Evolutionary conservation across 345 rosid species (phyloP), one percentile per base, ranked within the genome.

Genomic region (Carallia pectinifolia): DNA sequence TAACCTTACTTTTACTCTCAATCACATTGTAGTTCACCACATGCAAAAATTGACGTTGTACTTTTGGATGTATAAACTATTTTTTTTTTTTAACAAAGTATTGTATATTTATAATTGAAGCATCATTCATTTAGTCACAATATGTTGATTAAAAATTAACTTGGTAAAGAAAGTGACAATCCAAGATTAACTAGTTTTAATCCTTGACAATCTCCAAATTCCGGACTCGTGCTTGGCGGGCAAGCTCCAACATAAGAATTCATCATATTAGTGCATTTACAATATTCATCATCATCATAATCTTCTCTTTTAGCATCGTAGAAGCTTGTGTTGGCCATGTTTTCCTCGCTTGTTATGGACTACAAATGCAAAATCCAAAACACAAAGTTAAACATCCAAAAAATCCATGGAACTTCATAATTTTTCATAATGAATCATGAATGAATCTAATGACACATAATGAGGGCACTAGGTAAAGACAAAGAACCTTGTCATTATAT

Each of bases 131-230:
- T 1, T 6, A 38, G 40, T 65, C 16, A 6, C 37, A 1, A 2
- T 38, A 7, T 36, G 68, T 27, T 36, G 27, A 9, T 19, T 53
- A 4, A 58, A 50, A 38, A n/a, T 50, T 60, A 23, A 17, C 6
- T 19, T 58, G 60, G 29, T 59, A 59, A n/a, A 47, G 75, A 47
- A 4, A 71, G 69, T 58, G 80, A 77, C 31, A 77, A 76, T 6
- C 66, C 1, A 38, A 71, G 76, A 6, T 68, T 58, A 33, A 72
- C 10, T 39, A 61, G 58, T 68, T 61, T 4, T 38, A 58, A 62
- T 53, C 10, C 66, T 62, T 50, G 66, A 55, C 48, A 48, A 5
- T 66, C 44, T 29, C 30, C 50, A 18, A 6, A 5, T 33, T 68
- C 39, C 48, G 65, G 53, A 40, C 23, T 27, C 3, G 40, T 38